Percentiles rank a stretch among this genome's conserved stretches.
Evolutionary conservation across 2,329 filamentous ascomycete genomes (phyloP).

Genomic region (Venturia aucupariae): DNA sequence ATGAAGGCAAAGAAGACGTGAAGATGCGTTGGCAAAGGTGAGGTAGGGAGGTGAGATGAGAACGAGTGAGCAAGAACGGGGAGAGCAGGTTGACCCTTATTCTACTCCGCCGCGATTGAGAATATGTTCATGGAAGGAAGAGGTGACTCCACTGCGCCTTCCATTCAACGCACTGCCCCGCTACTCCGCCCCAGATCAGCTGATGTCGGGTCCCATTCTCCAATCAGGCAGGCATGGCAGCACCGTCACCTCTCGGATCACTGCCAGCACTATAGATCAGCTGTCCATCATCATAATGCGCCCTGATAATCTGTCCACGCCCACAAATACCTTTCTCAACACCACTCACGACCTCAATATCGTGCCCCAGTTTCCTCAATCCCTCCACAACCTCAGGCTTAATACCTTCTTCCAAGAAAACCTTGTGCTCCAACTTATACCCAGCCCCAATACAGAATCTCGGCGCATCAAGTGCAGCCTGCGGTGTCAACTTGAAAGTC

Average conservation of each 20-base stretch:
- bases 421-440: conserved; percentile 52
- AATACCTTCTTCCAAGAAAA: conserved; percentile 80
- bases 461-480: conserved; percentile 83
- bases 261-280: conserved; percentile 82
- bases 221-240: conserved; percentile 41
- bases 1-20: too few species aligned
- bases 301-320: conserved; percentile 75
- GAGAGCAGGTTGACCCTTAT: too few species aligned
- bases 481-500: conserved; percentile 70
- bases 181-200: not conserved
- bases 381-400: conserved; percentile 56
- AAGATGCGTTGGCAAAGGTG: too few species aligned
- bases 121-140: not conserved
- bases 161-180: not conserved
- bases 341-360: conserved; percentile 59
- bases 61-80: too few species aligned
- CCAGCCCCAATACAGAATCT: conserved; percentile 78
- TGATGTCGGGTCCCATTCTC: not conserved
- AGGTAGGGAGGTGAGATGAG: too few species aligned
- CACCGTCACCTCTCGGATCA: conserved; percentile 78
- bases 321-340: conserved; percentile 65
- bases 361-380: conserved; percentile 61
- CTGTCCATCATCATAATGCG: conserved; percentile 64
- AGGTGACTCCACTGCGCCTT: too few species aligned
- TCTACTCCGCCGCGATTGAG: not conserved